phyloP scores from a whole-genome alignment of 2,329 filamentous ascomycete genomes.

The Xylariales sp. region DNA sequence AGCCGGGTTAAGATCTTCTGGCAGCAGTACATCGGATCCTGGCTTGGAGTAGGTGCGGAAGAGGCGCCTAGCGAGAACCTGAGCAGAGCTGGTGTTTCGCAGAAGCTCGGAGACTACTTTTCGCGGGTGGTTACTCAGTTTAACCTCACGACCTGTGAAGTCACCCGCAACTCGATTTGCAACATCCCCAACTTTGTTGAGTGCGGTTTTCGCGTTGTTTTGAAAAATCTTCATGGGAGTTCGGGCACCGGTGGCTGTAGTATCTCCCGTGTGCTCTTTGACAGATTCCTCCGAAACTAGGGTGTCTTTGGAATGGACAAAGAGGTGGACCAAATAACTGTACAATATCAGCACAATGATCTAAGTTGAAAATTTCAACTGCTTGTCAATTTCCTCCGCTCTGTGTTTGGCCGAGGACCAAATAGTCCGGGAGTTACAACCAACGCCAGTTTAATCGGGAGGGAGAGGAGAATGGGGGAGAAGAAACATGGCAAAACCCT shows the following conservation, averaged over 20 bases:
- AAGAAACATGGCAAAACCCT: too few relatives aligned
- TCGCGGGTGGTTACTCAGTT: conserved; percentile 67
- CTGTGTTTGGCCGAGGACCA: too few relatives aligned
- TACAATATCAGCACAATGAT: too few relatives aligned
- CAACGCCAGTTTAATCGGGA: too few relatives aligned
- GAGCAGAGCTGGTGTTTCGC: conserved; percentile 66
- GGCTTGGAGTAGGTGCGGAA: conserved; percentile 81
- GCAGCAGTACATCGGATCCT: conserved; percentile 69
- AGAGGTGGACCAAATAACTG: conserved; percentile 2
- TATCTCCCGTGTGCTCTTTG: conserved; percentile 35
- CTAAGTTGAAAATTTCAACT: too few relatives aligned
- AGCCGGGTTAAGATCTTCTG: conserved; percentile 72
- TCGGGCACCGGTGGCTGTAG: conserved; percentile 54
- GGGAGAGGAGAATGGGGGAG: too few relatives aligned
- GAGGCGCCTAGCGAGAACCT: conserved; percentile 80
- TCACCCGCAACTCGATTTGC: conserved; percentile 71
- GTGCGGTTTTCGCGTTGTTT: conserved; percentile 71
- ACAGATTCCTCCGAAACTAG: conserved; percentile 50
- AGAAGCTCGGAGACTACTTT: conserved; percentile 81
- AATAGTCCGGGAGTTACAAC: too few relatives aligned
- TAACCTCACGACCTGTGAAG: conserved; percentile 73
- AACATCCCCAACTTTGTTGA: conserved; percentile 41
- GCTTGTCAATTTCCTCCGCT: too few relatives aligned
- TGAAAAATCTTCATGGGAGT: conserved; percentile 74
- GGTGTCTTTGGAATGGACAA: conserved; percentile 73